These are phyloP conservation scores for Aspergillus uvarum DNA, from an alignment of 2,329 filamentous ascomycete species.

Conservation along the genomic window DNA sequence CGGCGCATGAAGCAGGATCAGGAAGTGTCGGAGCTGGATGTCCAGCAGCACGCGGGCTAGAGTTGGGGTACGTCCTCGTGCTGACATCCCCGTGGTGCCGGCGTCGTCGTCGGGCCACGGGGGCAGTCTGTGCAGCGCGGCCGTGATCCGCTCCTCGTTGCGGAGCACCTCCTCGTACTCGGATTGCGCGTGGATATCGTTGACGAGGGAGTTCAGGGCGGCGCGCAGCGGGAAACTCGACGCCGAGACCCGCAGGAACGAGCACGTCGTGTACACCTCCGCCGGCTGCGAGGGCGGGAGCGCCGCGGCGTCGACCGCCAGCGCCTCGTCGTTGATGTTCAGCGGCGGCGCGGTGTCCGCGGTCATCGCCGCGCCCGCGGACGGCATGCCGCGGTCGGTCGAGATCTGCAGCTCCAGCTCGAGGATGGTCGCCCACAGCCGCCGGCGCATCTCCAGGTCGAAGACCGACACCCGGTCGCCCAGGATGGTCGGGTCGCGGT, in stretches of 20 bases:
- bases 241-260: slow-evolving; percentile 28
- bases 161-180: slow-evolving; percentile 27
- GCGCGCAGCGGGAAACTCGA: slow-evolving; percentile 26
- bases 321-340: slow-evolving; percentile 24
- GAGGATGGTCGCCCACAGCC: slow-evolving; percentile 53
- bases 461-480: slow-evolving; percentile 41
- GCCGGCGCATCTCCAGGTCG: slow-evolving; percentile 48
- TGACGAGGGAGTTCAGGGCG: slow-evolving; percentile 28
- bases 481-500: slow-evolving; percentile 47
- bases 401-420: slow-evolving; percentile 55
- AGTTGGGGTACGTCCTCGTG: background rate
- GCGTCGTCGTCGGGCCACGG: slow-evolving; percentile 13
- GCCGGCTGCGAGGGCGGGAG: slow-evolving; percentile 1
- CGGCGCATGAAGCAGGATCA: slow-evolving; percentile 31
- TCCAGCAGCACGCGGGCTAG: slow-evolving; percentile 24
- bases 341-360: slow-evolving; percentile 15
- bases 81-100: background rate
- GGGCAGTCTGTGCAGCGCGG: slow-evolving; percentile 26
- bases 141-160: slow-evolving; percentile 28
- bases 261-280: slow-evolving; percentile 25
- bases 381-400: slow-evolving; percentile 51
- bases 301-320: slow-evolving; percentile 21
- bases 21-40: slow-evolving; percentile 30
- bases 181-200: slow-evolving; percentile 25
- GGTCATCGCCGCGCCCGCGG: slow-evolving; percentile 24